phyloP scores from a whole-genome alignment of 805 yeast genomes.

The Saccharomycopsis fibuligera region DNA sequence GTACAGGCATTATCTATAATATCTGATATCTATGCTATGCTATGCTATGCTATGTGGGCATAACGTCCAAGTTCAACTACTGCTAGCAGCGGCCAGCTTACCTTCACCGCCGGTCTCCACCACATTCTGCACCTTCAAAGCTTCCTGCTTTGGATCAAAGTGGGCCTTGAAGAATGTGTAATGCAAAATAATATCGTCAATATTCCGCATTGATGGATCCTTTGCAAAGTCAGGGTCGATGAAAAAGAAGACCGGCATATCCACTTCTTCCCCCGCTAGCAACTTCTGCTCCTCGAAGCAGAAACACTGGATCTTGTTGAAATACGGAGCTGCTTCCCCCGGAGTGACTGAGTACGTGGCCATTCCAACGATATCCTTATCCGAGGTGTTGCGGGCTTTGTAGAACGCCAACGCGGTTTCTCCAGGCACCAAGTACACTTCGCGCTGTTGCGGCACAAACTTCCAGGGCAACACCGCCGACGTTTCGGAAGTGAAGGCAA shows the following conservation, averaged over 20 bases:
- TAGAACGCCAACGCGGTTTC: constrained; percentile 96
- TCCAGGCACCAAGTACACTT: constrained; percentile 89
- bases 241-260: constrained; percentile 97
- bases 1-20: too few relatives aligned
- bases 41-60: too few relatives aligned
- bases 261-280: constrained; percentile 94
- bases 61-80: not conserved
- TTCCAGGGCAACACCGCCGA: constrained; percentile 91
- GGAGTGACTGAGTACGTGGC: constrained; percentile 97
- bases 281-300: constrained; percentile 96
- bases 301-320: constrained; percentile 95
- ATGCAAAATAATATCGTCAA: constrained; percentile 84
- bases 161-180: constrained; percentile 79
- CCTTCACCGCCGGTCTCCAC: not conserved
- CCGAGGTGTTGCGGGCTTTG: constrained; percentile 79
- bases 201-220: constrained; percentile 87
- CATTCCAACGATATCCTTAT: constrained; percentile 93
- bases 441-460: constrained; percentile 89
- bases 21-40: too few relatives aligned
- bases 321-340: constrained; percentile 92
- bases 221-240: constrained; percentile 93
- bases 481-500: constrained; percentile 89
- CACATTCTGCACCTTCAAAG: constrained; percentile 22
- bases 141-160: constrained; percentile 34
- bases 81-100: not conserved